Evolutionary conservation across 345 rosid species (phyloP), one percentile per base, ranked within the genome.

Genomic region (Syzygium jambos): DNA sequence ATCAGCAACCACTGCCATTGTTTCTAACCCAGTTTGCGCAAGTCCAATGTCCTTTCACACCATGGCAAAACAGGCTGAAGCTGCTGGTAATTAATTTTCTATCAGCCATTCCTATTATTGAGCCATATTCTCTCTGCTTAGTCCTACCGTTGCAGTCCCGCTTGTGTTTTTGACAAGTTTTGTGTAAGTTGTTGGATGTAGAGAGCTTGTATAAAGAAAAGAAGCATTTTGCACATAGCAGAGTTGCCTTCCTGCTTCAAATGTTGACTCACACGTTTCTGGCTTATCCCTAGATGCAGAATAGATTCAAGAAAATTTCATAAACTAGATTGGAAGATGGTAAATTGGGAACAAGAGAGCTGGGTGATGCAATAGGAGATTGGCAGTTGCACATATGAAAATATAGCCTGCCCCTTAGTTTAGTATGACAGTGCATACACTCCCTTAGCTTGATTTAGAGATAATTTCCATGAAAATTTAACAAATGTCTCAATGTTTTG

Each of bases 1-100:
- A 90, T 94, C 98, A 51, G 96, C 98, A 30, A 93, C 94, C 68
- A 90, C 96, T 87, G 98, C 96, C 51, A 90, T 95, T 85, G 95
- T 95, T 85, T 95, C 98, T 25, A 94, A 93, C 85, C 97, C 98
- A 30, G 91, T 94, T 85, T 96, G 97, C 88, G 93, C 95, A 85
- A 92, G 93, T 91, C 96, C 99, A 86, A 89, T 95, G 83, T 95
- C 97, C 84, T 98, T 96, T 92, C 93, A 94, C 90, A 95, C 96
- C 87, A 94, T 98, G 97, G 95, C 99, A 65, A 98, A 98, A 92
- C 98, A 96, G 87, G 99, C 99, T 91, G 99, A 98, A 92, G 99
- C 99, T 92, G 99, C 99, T 93, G 99, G 99, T 98, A 61, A 51
- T 85, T 63, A 59, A 51, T 86, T 77, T 85, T 78, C 25, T 25